phyloP scores from a whole-genome alignment of 208 protist genomes.

The Acanthamoeba triangularis region DNA sequence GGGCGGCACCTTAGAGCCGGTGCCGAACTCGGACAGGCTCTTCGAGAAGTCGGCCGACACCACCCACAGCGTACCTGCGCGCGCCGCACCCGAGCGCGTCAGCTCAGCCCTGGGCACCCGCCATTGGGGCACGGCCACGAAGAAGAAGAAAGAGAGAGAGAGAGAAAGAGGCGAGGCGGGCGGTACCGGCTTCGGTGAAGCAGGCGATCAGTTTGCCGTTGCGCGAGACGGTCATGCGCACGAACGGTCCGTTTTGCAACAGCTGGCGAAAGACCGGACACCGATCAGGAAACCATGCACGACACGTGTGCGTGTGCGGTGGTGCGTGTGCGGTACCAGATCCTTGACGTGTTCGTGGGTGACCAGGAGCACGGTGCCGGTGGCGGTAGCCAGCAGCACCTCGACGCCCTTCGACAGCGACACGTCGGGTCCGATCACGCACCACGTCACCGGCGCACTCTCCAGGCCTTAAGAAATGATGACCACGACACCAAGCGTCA shows the following conservation, averaged over 20 bases:
- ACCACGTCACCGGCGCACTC: slow-evolving; percentile 43
- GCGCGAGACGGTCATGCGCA: slow-evolving; percentile 78
- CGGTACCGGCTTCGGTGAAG: neutral
- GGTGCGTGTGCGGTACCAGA: neutral
- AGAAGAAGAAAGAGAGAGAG: too few species aligned
- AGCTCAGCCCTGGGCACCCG: too few species aligned
- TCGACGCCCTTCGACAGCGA: slow-evolving; percentile 52
- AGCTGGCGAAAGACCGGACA: neutral
- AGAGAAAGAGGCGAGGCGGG: too few species aligned
- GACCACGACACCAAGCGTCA: too few species aligned
- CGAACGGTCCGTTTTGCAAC: slow-evolving; percentile 79
- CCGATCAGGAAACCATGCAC: too few species aligned
- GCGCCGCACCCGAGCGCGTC: too few species aligned
- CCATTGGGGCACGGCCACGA: too few species aligned
- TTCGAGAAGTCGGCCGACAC: slow-evolving; percentile 77
- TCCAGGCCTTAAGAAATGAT: slow-evolving; percentile 8
- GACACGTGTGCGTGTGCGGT: neutral
- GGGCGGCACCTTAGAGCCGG: slow-evolving; percentile 65
- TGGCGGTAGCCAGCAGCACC: slow-evolving; percentile 81
- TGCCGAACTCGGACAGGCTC: slow-evolving; percentile 79
- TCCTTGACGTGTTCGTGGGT: slow-evolving; percentile 47
- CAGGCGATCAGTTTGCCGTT: slow-evolving; percentile 82
- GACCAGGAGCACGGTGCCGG: slow-evolving; percentile 78
- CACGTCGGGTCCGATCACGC: slow-evolving; percentile 80
- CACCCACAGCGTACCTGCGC: slow-evolving; percentile 75